Conservation (phyloP, 805 yeast genomes). For the Lipomyces sp. region DNA sequence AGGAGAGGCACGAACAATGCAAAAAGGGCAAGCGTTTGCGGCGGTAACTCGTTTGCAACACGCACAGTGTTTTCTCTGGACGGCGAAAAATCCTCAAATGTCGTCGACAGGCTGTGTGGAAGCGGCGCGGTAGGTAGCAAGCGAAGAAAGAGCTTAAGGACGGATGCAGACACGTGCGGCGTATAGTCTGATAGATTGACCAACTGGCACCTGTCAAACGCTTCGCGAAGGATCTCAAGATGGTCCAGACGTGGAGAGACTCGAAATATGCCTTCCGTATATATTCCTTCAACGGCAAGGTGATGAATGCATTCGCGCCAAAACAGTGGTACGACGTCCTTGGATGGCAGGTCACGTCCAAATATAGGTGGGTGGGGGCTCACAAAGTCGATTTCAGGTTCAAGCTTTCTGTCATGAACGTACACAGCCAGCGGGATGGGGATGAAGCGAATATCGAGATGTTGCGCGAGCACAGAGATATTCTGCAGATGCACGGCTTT, state of each 20-base stretch:
- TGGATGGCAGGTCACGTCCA: slow-evolving; percentile 32
- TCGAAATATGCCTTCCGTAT: slow-evolving; percentile 31
- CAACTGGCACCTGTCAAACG: slow-evolving; percentile 49
- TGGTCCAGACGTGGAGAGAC: slow-evolving; percentile 31
- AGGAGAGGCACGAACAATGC: slow-evolving; percentile 24
- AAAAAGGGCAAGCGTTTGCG: slow-evolving; percentile 23
- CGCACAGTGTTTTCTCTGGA: slow-evolving; percentile 15
- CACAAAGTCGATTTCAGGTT: slow-evolving; percentile 52
- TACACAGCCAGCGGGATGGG: slow-evolving; percentile 76
- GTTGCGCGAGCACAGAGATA: slow-evolving; percentile 53
- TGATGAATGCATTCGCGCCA: slow-evolving; percentile 34
- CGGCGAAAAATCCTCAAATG: slow-evolving; percentile 32
- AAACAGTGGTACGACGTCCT: slow-evolving; percentile 35
- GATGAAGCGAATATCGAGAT: slow-evolving; percentile 70
- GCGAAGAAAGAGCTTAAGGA: slow-evolving; percentile 46
- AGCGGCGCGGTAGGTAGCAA: slow-evolving; percentile 55
- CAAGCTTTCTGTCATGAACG: slow-evolving; percentile 57
- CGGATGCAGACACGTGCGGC: slow-evolving; percentile 49
- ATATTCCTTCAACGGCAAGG: slow-evolving; percentile 27
- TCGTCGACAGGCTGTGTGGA: slow-evolving; percentile 34
- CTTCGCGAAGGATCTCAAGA: slow-evolving; percentile 35
- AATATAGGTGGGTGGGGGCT: slow-evolving; percentile 38
- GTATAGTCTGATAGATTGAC: slow-evolving; percentile 57
- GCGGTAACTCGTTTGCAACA: slow-evolving; percentile 15
- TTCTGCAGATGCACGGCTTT: slow-evolving; percentile 43